A percentile compares a stretch with the other conserved stretches of the same genome.
phyloP scores from a whole-genome alignment of 805 yeast genomes.

The Lipomyces lipofer region DNA sequence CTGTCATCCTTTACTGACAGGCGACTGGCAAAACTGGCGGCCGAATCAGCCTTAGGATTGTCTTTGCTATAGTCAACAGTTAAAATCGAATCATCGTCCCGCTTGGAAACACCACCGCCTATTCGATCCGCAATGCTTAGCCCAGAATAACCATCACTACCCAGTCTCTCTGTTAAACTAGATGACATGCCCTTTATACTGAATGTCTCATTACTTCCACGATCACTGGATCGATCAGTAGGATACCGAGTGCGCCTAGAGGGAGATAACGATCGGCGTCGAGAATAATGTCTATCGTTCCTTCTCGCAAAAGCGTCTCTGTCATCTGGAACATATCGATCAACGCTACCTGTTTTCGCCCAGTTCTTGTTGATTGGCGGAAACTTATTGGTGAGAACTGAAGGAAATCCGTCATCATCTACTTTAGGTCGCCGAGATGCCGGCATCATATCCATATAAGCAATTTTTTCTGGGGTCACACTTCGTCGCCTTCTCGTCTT shows the following conservation, averaged over 20 bases:
- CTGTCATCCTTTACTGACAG: constrained; percentile 6
- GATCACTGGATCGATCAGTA: too few species aligned
- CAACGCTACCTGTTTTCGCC: constrained; percentile 3
- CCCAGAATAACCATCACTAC: too few species aligned
- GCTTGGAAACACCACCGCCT: too few species aligned
- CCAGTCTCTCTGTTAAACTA: too few species aligned
- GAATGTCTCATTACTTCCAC: too few species aligned
- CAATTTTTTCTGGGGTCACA: constrained; percentile 7
- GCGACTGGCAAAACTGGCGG: too few species aligned
- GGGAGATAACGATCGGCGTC: constrained; percentile 13
- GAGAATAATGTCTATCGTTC: background rate
- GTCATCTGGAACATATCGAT: constrained; percentile 12
- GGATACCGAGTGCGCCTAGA: too few species aligned
- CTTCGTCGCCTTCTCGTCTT: constrained; percentile 15
- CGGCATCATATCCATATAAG: background rate
- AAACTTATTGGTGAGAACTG: constrained; percentile 9
- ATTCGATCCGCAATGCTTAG: too few species aligned
- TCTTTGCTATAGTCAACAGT: too few species aligned
- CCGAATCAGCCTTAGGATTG: too few species aligned
- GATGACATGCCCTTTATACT: too few species aligned
- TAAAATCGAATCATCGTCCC: too few species aligned
- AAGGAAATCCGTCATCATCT: constrained; percentile 10
- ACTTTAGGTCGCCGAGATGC: background rate
- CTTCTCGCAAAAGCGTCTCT: constrained; percentile 6
- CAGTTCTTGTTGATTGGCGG: constrained; percentile 8